phyloP scores from a whole-genome alignment of 2,329 filamentous ascomycete genomes.

The Rhynchosporium secalis region DNA sequence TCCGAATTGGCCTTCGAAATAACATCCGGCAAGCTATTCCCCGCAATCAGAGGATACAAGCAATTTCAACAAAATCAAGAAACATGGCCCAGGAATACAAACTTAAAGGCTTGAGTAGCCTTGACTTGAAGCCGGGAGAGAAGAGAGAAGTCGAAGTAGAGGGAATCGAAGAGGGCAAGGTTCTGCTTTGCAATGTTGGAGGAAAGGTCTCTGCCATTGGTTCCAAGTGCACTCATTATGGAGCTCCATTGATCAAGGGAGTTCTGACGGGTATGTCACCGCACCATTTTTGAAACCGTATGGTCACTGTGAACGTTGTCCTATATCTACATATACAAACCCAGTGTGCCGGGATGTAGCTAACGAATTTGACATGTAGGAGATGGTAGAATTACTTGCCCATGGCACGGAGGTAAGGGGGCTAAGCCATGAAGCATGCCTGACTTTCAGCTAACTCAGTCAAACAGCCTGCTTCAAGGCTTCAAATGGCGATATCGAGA shows the following conservation, averaged over 20 bases:
- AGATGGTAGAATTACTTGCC: slow-evolving; percentile 83
- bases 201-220: slow-evolving; percentile 78
- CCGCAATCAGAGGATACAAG: slow-evolving; percentile 17
- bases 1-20: slow-evolving; percentile 22
- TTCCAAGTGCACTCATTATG: slow-evolving; percentile 87
- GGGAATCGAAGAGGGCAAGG: slow-evolving; percentile 81
- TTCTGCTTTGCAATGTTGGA: slow-evolving; percentile 78
- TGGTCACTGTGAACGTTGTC: neutral
- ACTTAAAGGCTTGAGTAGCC: slow-evolving; percentile 73
- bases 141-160: slow-evolving; percentile 91
- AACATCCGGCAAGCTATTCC: slow-evolving; percentile 21
- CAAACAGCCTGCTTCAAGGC: slow-evolving; percentile 84
- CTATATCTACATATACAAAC: neutral
- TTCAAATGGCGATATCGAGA: slow-evolving; percentile 87
- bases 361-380: slow-evolving; percentile 32
- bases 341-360: neutral
- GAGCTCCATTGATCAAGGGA: slow-evolving; percentile 84
- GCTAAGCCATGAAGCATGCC: slow-evolving; percentile 8
- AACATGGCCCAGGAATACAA: slow-evolving; percentile 57
- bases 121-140: slow-evolving; percentile 74
- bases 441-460: neutral
- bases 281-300: slow-evolving; percentile 57
- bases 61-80: slow-evolving; percentile 29
- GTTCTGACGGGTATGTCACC: slow-evolving; percentile 67
- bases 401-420: slow-evolving; percentile 85